Conservation (phyloP, 176 grass and related monocot genomes). For the Aechmea fasciata region DNA sequence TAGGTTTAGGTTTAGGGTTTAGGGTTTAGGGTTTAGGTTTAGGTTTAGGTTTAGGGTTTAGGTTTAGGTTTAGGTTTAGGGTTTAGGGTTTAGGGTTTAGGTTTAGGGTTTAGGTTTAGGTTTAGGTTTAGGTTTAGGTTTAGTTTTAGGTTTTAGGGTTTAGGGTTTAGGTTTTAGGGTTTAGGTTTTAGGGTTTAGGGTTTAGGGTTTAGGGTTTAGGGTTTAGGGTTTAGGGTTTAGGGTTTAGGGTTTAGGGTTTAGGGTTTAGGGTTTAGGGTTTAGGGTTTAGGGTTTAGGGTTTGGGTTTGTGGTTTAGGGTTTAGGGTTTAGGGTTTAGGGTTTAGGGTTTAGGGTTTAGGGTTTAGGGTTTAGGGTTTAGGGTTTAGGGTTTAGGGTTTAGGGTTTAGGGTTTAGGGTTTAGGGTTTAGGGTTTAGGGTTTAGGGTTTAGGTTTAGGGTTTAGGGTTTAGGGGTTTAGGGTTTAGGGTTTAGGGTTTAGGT, state of each 20-base stretch:
- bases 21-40: constrained; percentile 9
- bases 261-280: constrained; percentile 18
- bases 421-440: constrained; percentile 13
- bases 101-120: constrained; percentile 22
- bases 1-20: constrained; percentile 1
- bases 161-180: constrained; percentile 18
- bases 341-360: constrained; percentile 19
- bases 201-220: constrained; percentile 8
- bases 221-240: constrained; percentile 19
- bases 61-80: constrained; percentile 9
- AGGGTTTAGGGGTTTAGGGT: too few relatives aligned
- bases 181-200: constrained; percentile 20
- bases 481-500: too few relatives aligned
- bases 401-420: constrained; percentile 11
- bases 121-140: too few relatives aligned
- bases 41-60: constrained; percentile 11
- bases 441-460: constrained; percentile 18
- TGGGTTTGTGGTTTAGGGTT: too few relatives aligned
- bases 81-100: constrained; percentile 11
- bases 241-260: constrained; percentile 24
- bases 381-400: constrained; percentile 6
- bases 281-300: constrained; percentile 6
- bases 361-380: constrained; percentile 6
- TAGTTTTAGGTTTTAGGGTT: too few relatives aligned
- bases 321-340: constrained; percentile 9